Evolutionary conservation across 805 yeast species (phyloP), one percentile per base, ranked within the genome.

Genomic region (Teunomyces panamensis): DNA sequence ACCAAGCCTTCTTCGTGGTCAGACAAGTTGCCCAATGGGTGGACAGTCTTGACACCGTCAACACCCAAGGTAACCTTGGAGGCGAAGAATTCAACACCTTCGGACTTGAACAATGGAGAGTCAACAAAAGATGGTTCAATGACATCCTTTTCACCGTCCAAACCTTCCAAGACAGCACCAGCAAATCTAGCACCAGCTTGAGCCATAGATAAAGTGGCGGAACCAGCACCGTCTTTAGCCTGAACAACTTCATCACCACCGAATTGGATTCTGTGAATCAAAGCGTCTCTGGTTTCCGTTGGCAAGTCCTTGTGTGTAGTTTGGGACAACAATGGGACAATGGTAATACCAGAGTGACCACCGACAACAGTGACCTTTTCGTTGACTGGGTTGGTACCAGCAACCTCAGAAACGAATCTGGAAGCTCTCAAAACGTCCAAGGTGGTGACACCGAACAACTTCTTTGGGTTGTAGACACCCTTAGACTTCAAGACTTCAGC

Each of bases 331-430:
- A 91, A 77, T 65, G 97, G 97, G 52, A 90, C 95, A 72, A 90
- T 90, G 71, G 97, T 91, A 68, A 85, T 84, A 74, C 97, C 97
- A 50, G 96, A 89, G 84, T 90, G 97, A 62, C 97, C 97, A 69
- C 97, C 97, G 56, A 91, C 92, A 65, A 91, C 96, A 56, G 89
- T 80, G 56, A 90, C 88, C 57, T 71, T 75, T 79, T 87, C 96
- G 57, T 78, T 71, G 54, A 74, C 78, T 67, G 96, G 97, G 77
- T 86, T 81, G 64, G 89, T 82, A 63, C 80, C 79, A 47, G 75
- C 81, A 64, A 81, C 64, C 69, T 80, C 84, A 62, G 81, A 75
- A 58, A 85, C 80, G 77, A 89, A 91, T 74, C 92, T 81, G 49
- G 94, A 83, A 52, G 97, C 85, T 75, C 97, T 85, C 65, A 91